phyloP scores from a whole-genome alignment of 345 rosid genomes.

The Eucalyptus tenuipes region DNA sequence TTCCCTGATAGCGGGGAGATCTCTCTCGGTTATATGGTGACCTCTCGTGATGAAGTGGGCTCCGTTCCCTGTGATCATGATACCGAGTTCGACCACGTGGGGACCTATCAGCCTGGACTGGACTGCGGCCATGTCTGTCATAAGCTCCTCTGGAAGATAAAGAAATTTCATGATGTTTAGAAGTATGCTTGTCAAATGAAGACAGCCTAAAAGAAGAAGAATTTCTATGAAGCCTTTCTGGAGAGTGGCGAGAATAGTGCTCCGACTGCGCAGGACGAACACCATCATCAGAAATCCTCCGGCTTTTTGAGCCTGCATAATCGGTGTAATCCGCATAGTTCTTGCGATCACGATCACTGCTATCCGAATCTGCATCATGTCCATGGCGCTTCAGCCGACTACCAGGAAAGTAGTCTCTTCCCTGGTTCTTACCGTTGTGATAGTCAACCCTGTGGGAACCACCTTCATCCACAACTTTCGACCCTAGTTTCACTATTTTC shows the following conservation, averaged over 20 bases:
- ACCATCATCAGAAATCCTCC: constrained; percentile 71
- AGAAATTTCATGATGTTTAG: constrained; percentile 66
- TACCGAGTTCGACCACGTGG: constrained; percentile 58
- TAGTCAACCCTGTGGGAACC: constrained; percentile 43
- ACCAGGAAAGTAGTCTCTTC: constrained; percentile 44
- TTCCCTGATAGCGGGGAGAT: constrained; percentile 14
- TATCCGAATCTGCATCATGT: constrained; percentile 53
- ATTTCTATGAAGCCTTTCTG: constrained; percentile 48
- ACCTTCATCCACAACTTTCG: constrained; percentile 68
- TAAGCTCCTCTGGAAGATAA: constrained; percentile 52
- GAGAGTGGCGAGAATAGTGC: constrained; percentile 51
- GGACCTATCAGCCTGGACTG: constrained; percentile 59
- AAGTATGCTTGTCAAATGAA: constrained; percentile 51
- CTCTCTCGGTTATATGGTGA: constrained; percentile 6
- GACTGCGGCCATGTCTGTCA: constrained; percentile 78
- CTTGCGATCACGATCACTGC: constrained; percentile 45
- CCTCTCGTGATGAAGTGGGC: constrained; percentile 30
- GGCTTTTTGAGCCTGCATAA: constrained; percentile 52
- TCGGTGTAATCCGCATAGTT: constrained; percentile 49
- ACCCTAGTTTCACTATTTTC: constrained; percentile 48
- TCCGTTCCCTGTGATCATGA: constrained; percentile 55
- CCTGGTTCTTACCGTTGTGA: constrained; percentile 51
- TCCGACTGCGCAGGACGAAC: constrained; percentile 45
- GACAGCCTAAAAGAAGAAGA: constrained; percentile 51
- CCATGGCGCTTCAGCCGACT: constrained; percentile 75